phyloP scores from a whole-genome alignment of 2,329 filamentous ascomycete genomes.

The Scedosporium apiospermum region DNA sequence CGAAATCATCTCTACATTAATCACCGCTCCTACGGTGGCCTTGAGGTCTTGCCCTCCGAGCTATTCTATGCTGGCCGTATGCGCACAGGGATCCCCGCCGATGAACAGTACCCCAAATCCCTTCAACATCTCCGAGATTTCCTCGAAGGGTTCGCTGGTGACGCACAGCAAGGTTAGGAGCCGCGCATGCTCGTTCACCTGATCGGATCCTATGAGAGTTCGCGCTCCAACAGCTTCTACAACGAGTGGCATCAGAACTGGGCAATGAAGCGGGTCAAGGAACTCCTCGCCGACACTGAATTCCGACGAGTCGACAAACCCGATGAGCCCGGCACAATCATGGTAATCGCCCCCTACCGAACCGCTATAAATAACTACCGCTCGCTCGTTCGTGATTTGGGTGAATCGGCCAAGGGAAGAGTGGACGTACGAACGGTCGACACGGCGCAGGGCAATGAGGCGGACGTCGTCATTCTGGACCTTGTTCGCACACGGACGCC shows the following conservation, averaged over 20 bases:
- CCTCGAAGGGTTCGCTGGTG: slow-evolving; percentile 17
- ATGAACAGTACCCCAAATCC: slow-evolving; percentile 17
- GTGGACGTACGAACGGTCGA: slow-evolving; percentile 34
- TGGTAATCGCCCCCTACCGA: slow-evolving; percentile 35
- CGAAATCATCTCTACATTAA: slow-evolving; percentile 25
- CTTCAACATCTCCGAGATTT: slow-evolving; percentile 19
- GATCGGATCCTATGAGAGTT: slow-evolving; percentile 16
- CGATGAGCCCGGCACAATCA: slow-evolving; percentile 22
- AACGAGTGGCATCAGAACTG: slow-evolving; percentile 28
- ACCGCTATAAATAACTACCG: slow-evolving; percentile 26
- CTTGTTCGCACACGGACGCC: slow-evolving; percentile 29
- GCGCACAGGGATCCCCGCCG: slow-evolving; percentile 19
- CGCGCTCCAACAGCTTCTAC: slow-evolving; percentile 25
- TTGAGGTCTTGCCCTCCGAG: slow-evolving; percentile 29
- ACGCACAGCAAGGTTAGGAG: slow-evolving; percentile 13
- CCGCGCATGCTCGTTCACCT: slow-evolving; percentile 28
- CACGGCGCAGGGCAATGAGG: slow-evolving; percentile 35
- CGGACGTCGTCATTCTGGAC: slow-evolving; percentile 37
- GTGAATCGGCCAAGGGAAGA: slow-evolving; percentile 16
- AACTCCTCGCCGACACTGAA: slow-evolving; percentile 18
- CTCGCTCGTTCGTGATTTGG: slow-evolving; percentile 17
- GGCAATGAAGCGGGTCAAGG: slow-evolving; percentile 21
- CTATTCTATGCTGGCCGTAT: slow-evolving; percentile 32
- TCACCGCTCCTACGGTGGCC: slow-evolving; percentile 25
- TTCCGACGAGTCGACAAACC: slow-evolving; percentile 22